phyloP scores from a whole-genome alignment of 192 early-diverging fungal genomes.

The Mortierella antarctica region DNA sequence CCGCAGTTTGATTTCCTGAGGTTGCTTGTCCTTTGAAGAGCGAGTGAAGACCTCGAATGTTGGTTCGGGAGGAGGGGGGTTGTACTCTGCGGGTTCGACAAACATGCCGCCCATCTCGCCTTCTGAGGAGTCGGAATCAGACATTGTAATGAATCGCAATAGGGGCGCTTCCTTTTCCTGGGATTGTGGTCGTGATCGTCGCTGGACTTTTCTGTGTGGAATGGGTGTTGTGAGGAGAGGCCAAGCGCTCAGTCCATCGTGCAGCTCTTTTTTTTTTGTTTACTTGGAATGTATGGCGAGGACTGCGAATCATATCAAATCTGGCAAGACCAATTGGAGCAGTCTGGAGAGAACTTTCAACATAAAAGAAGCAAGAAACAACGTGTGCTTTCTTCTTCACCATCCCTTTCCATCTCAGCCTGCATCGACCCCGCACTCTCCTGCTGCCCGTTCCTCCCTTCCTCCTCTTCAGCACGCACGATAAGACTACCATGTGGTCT shows the following conservation, averaged over 20 bases:
- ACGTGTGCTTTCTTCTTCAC: background rate
- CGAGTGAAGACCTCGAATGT: slow-evolving; percentile 68
- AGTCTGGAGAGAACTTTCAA: background rate
- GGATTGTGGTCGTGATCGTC: background rate
- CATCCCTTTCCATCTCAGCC: background rate
- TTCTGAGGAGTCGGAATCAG: slow-evolving; percentile 41
- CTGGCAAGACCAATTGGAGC: too few species aligned
- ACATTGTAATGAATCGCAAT: slow-evolving; percentile 9
- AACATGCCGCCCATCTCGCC: slow-evolving; percentile 53
- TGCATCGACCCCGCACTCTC: background rate
- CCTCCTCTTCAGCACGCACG: background rate
- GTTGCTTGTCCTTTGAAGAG: slow-evolving; percentile 40
- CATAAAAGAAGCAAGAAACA: background rate
- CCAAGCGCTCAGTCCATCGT: too few species aligned
- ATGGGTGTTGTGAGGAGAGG: too few species aligned
- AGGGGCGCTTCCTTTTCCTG: background rate
- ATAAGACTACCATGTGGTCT: slow-evolving; percentile 43
- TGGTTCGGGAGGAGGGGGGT: slow-evolving; percentile 62
- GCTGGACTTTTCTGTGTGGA: background rate
- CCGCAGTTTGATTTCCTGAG: slow-evolving; percentile 59
- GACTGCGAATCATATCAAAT: too few species aligned
- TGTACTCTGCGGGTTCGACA: slow-evolving; percentile 31
- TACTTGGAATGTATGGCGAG: too few species aligned
- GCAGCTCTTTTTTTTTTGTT: too few species aligned
- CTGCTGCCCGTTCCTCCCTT: slow-evolving; percentile 1